Base-by-base conservation (phyloP, 495 filamentous ascomycete species). In the Aspergillus panamensis region DNA sequence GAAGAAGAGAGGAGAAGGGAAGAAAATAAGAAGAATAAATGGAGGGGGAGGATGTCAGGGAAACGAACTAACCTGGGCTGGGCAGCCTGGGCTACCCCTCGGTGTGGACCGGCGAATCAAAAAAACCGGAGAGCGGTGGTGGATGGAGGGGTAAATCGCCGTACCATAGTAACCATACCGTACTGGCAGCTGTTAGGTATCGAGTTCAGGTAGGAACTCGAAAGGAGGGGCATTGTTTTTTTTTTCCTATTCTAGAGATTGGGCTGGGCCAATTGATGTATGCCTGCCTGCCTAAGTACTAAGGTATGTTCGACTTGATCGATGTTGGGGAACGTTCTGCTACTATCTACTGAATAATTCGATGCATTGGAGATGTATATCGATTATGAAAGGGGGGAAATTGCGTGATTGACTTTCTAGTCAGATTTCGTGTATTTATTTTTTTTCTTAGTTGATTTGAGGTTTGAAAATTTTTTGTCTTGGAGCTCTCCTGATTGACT, bases 61-160 rank as follows among this genome's bases (percentile, higher is more conserved):
- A 69, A 42, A 39, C n/a, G n/a, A n/a, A n/a, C n/a, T n/a, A n/a
- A n/a, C n/a, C n/a, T n/a, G n/a, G n/a, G n/a, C n/a, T n/a, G n/a
- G n/a, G n/a, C n/a, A n/a, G n/a, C 25, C 25, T 25, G 25, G 25
- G 25, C 25, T 25, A 32, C 57, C 56, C 56, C 51, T 55, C 57
- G 57, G 51, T 50, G 57, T 60, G 51, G 12, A 44, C 33, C 57
- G 54, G 35, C 53, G 59, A 57, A 57, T 48, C 48, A 61, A 14
- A 70, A 69, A 69, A 58, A 62, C 61, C 67, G 71, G 65, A 65
- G 67, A 39, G 20, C n/a, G 59, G 60, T 32, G 58, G 30, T 32
- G 58, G 30, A 51, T 68, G 48, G 64, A 68, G 65, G 67, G 70
- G 66, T 62, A 21, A 45, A 6, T 13, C 25, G 9, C 42, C 17